Percentiles rank a stretch among this genome's conserved stretches.
phyloP scores from a whole-genome alignment of 805 yeast species.

The Pichia cephalocereana region DNA sequence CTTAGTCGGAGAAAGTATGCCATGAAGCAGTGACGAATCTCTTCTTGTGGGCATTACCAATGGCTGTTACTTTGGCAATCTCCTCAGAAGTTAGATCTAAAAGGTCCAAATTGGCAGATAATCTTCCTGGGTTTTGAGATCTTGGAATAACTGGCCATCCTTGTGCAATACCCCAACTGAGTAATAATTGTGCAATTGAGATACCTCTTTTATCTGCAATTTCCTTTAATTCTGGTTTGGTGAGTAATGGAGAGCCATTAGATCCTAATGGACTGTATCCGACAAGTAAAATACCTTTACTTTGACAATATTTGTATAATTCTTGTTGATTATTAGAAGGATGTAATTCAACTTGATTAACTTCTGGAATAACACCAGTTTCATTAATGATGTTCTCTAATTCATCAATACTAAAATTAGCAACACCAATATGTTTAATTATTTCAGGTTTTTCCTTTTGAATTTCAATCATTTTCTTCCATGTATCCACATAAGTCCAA shows the following conservation, averaged over 20 bases:
- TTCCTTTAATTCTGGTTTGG: constrained; percentile 17
- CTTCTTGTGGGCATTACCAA: constrained; percentile 6
- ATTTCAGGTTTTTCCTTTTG: constrained; percentile 40
- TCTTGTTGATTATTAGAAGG: constrained; percentile 38
- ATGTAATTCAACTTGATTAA: constrained; percentile 41
- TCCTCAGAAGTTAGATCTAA: constrained; percentile 30
- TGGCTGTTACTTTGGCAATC: constrained; percentile 9
- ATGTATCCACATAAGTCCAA: constrained; percentile 57
- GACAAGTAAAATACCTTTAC: constrained; percentile 39
- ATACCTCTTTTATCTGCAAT: constrained; percentile 46
- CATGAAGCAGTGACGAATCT: constrained; percentile 10
- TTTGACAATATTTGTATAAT: constrained; percentile 33
- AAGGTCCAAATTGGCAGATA: constrained; percentile 23
- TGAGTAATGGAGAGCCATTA: constrained; percentile 31
- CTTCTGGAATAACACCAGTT: constrained; percentile 33
- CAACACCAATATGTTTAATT: constrained; percentile 49
- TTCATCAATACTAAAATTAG: constrained; percentile 50
- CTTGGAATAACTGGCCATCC: constrained; percentile 25
- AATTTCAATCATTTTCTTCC: constrained; percentile 61
- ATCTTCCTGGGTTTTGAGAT: constrained; percentile 17
- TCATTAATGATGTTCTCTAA: constrained; percentile 31
- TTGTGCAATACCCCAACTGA: constrained; percentile 26
- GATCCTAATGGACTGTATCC: constrained; percentile 57
- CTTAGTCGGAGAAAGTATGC: constrained; percentile 5
- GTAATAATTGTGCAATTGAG: constrained; percentile 43